A percentile compares a stretch with the other conserved stretches of the same genome.
Evolutionary conservation across 2,329 filamentous ascomycete species (phyloP).

Genomic region (Phialocephala subalpina): DNA sequence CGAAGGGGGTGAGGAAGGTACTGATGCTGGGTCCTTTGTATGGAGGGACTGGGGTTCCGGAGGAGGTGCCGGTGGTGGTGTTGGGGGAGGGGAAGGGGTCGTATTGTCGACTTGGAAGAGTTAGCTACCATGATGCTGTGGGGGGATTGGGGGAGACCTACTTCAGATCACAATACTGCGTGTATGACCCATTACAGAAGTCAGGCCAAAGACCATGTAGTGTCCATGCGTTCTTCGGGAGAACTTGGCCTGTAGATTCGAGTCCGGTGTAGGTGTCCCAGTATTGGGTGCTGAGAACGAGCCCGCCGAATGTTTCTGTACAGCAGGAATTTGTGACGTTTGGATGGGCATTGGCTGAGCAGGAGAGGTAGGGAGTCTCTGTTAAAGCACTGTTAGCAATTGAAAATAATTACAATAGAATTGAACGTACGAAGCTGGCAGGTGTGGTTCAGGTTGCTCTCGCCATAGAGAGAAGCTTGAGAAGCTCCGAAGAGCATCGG

Average conservation of each 20-base stretch:
- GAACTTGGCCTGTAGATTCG: slow-evolving; percentile 63
- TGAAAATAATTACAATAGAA: background rate
- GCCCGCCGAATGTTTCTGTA: slow-evolving; percentile 69
- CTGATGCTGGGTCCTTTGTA: slow-evolving; percentile 66
- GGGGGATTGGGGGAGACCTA: slow-evolving; percentile 26
- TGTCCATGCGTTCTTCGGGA: slow-evolving; percentile 64
- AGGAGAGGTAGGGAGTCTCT: slow-evolving; percentile 52
- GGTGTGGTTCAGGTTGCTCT: slow-evolving; percentile 40
- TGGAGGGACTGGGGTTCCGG: slow-evolving; percentile 60
- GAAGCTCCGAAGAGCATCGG: slow-evolving; percentile 16
- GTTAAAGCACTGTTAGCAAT: slow-evolving; percentile 11
- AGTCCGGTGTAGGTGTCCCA: slow-evolving; percentile 71
- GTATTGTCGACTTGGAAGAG: slow-evolving; percentile 60
- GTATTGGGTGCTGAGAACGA: slow-evolving; percentile 68
- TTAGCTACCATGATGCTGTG: slow-evolving; percentile 1
- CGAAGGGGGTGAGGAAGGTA: slow-evolving; percentile 65
- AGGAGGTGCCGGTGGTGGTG: slow-evolving; percentile 64
- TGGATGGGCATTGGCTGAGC: slow-evolving; percentile 54
- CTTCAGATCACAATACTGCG: slow-evolving; percentile 71
- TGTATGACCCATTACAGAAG: slow-evolving; percentile 64
- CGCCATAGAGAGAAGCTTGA: slow-evolving; percentile 36
- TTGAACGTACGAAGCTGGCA: slow-evolving; percentile 35
- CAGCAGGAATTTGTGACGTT: slow-evolving; percentile 67
- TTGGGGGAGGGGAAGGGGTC: slow-evolving; percentile 68
- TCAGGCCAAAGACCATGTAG: slow-evolving; percentile 53